These are phyloP conservation scores for Mediolabrus comicus DNA, from an alignment of 108 stramenopile genomes.

Conservation along the genomic window DNA sequence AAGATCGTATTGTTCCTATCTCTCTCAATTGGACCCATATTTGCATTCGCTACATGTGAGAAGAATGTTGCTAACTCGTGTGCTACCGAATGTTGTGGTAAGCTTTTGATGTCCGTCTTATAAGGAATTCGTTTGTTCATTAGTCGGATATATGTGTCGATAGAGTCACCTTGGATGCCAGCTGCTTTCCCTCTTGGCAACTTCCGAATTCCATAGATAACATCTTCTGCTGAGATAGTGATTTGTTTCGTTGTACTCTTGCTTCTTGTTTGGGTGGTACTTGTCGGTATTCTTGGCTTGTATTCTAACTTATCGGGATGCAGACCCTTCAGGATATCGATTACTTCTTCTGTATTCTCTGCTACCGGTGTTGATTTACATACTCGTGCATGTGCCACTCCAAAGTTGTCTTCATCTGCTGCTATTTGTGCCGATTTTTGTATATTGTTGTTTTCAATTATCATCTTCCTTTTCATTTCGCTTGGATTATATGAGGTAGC, in stretches of 20 bases:
- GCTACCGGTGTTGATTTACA: background rate
- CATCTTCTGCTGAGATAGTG: background rate
- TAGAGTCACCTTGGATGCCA: slow-evolving; percentile 3
- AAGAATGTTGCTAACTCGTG: background rate
- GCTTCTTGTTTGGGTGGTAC: too few relatives aligned
- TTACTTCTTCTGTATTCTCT: background rate
- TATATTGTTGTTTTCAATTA: background rate
- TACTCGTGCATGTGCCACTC: slow-evolving; percentile 5
- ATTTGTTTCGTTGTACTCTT: background rate
- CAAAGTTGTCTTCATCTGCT: slow-evolving; percentile 15
- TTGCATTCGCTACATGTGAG: background rate
- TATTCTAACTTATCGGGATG: background rate
- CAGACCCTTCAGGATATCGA: background rate
- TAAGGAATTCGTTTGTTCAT: background rate
- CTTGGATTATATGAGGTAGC: background rate
- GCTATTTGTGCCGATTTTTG: slow-evolving; percentile 13
- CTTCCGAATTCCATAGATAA: background rate
- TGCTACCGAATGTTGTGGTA: background rate
- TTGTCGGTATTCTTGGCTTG: background rate
- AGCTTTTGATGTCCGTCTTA: background rate
- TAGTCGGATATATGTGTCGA: slow-evolving; percentile 3
- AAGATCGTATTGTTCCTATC: background rate
- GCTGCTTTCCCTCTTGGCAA: slow-evolving; percentile 5
- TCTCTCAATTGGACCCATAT: background rate
- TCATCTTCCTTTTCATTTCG: background rate